A percentile compares a stretch with the other conserved stretches of the same genome.
phyloP scores from a whole-genome alignment of 352 stramenopile genomes.

The Globisporangium spinosum region DNA sequence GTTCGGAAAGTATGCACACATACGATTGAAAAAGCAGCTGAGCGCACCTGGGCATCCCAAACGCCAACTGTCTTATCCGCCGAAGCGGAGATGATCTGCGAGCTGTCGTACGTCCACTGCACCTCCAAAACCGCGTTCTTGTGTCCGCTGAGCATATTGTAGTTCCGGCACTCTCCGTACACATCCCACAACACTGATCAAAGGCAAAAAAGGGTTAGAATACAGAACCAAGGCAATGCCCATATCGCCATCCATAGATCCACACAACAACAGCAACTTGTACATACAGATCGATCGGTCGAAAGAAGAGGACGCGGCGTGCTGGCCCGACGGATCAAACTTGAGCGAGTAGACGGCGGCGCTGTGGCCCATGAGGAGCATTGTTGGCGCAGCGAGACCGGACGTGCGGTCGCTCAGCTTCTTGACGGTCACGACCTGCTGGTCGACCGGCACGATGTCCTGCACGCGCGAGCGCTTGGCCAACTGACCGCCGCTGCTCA shows the following conservation, averaged over 20 bases:
- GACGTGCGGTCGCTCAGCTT: slow-evolving; percentile 59
- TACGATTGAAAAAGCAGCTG: neutral
- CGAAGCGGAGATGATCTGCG: slow-evolving; percentile 86
- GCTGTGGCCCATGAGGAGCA: slow-evolving; percentile 77
- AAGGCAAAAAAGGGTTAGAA: neutral
- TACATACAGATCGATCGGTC: slow-evolving; percentile 59
- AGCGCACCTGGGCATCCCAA: slow-evolving; percentile 64
- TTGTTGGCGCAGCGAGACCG: slow-evolving; percentile 58
- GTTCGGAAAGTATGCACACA: neutral
- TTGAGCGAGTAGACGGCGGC: slow-evolving; percentile 77
- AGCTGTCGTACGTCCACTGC: slow-evolving; percentile 89
- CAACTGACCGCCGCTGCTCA: slow-evolving; percentile 28
- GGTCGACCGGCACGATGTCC: slow-evolving; percentile 71
- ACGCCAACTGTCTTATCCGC: slow-evolving; percentile 92
- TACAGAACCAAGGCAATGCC: neutral
- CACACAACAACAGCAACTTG: neutral
- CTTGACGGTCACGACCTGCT: slow-evolving; percentile 51
- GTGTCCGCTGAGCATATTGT: slow-evolving; percentile 91
- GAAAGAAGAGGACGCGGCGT: slow-evolving; percentile 68
- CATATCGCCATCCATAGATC: neutral
- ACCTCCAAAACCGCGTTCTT: slow-evolving; percentile 95
- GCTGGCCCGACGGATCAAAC: slow-evolving; percentile 71
- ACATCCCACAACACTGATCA: slow-evolving; percentile 86
- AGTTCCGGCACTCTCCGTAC: slow-evolving; percentile 90
- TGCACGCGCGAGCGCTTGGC: slow-evolving; percentile 64